Conservation (phyloP, 108 stramenopile species). For the Nitzschia sp. region DNA sequence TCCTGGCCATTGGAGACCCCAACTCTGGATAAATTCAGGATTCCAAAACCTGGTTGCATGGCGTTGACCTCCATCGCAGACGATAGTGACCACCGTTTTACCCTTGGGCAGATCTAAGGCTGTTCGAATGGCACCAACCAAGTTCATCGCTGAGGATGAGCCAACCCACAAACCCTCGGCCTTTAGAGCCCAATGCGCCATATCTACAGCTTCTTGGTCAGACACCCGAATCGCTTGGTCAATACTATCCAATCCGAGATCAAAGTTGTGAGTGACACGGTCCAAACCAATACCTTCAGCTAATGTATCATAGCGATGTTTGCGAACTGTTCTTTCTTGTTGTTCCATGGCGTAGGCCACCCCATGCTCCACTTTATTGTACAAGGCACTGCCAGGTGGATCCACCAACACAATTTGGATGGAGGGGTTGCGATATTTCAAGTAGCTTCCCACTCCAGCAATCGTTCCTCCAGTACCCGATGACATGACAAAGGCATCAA, state of each 20-base stretch:
- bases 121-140: constrained; percentile 80
- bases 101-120: constrained; percentile 54
- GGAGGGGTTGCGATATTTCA: constrained; percentile 55
- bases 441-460: constrained; percentile 80
- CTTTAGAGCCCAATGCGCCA: constrained; percentile 89
- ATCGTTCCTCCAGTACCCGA: constrained; percentile 96
- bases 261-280: constrained; percentile 90
- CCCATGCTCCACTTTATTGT: constrained; percentile 84
- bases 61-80: constrained; percentile 91
- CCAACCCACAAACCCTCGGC: constrained; percentile 94
- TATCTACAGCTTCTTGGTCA: constrained; percentile 92
- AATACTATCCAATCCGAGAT: constrained; percentile 54
- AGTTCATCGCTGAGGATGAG: constrained; percentile 94
- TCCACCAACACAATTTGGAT: constrained; percentile 82
- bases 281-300: constrained; percentile 97
- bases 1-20: constrained; percentile 81
- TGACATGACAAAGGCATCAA: constrained; percentile 96
- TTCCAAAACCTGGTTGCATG: constrained; percentile 91
- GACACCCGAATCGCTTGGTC: constrained; percentile 66
- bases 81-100: constrained; percentile 81
- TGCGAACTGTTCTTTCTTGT: constrained; percentile 67
- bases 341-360: constrained; percentile 89
- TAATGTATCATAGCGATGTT: constrained; percentile 95
- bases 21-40: constrained; percentile 62
- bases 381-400: constrained; percentile 89